phyloP scores from a whole-genome alignment of 225 moss, liverwort and hornwort species.

The Pseudoscleropodium purum region DNA sequence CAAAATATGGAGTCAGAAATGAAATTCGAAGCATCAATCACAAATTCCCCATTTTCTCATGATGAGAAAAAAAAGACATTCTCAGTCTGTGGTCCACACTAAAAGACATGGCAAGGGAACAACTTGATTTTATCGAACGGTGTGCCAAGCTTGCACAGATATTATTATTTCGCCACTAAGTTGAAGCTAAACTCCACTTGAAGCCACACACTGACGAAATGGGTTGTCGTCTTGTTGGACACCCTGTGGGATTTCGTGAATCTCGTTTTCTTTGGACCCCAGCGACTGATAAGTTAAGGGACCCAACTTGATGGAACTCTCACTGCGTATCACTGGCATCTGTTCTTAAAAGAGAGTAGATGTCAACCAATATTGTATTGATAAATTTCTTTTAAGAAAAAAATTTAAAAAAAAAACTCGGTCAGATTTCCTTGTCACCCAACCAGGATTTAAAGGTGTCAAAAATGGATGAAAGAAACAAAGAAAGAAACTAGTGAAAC shows the following conservation, averaged over 20 bases:
- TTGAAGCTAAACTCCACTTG: background rate
- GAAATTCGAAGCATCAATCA: background rate
- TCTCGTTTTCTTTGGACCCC: background rate
- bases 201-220: background rate
- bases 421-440: background rate
- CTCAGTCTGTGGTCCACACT: background rate
- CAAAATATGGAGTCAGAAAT: background rate
- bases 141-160: background rate
- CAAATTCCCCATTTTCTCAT: background rate
- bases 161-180: background rate
- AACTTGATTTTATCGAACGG: background rate
- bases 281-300: background rate
- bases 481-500: background rate
- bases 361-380: background rate
- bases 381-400: no score
- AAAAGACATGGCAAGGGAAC: constrained; percentile 20
- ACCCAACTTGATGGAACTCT: background rate
- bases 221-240: background rate
- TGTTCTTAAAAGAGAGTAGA: background rate
- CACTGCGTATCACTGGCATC: background rate
- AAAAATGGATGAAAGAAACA: background rate
- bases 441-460: background rate
- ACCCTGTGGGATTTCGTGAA: background rate
- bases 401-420: background rate
- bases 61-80: background rate